Evolutionary conservation across 345 rosid species (phyloP).

Genomic region (Combretum micranthum): DNA sequence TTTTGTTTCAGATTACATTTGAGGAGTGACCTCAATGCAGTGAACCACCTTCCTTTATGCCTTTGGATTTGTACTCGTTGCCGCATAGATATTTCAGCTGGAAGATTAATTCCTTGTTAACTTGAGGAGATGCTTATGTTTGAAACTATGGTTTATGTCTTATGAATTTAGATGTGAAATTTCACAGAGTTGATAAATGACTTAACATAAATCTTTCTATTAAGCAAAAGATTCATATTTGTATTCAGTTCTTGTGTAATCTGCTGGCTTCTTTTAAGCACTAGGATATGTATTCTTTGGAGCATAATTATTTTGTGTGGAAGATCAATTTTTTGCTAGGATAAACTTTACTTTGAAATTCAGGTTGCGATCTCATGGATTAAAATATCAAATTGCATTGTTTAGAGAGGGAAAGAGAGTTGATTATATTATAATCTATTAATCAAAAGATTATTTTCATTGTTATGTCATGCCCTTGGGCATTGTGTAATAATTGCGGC

Average conservation of each 20-base stretch:
- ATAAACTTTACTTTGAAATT: background rate
- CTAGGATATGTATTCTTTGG: background rate
- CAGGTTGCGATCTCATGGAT: too few species aligned
- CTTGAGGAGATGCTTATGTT: background rate
- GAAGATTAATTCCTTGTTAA: background rate
- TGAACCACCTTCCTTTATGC: background rate
- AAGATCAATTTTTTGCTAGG: background rate
- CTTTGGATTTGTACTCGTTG: background rate
- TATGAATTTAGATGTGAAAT: too few species aligned
- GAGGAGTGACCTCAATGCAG: background rate
- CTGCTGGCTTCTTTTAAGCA: background rate
- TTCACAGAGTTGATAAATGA: too few species aligned
- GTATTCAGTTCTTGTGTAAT: background rate
- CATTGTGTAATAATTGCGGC: background rate
- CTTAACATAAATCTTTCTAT: too few species aligned
- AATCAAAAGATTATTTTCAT: too few species aligned
- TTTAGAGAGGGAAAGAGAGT: too few species aligned
- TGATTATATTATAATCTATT: too few species aligned
- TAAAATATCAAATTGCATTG: too few species aligned
- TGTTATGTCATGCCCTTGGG: background rate
- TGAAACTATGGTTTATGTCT: background rate
- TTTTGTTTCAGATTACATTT: too few species aligned
- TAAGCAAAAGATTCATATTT: too few species aligned
- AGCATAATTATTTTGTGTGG: background rate
- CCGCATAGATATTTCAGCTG: background rate